Base-by-base conservation (phyloP, 352 stramenopile species). In the Pythium phragmiticola region DNA sequence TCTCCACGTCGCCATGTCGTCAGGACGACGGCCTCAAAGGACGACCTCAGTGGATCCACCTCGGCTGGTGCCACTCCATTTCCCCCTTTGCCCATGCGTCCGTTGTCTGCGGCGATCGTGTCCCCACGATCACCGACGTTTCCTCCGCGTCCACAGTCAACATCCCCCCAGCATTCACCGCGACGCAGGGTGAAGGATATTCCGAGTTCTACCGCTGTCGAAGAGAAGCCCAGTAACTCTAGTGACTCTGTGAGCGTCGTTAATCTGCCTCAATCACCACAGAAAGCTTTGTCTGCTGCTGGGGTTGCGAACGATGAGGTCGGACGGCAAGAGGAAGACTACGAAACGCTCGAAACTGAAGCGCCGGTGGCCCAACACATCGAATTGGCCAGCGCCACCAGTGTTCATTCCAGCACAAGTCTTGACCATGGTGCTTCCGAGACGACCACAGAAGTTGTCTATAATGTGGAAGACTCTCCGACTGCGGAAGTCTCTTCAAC, bases 171-270 rank as follows among this genome's bases (percentile, higher is more conserved):
- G 39, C 39, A 60, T 28, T 66, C 59, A 7, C 49, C 59, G 34
- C 41, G 57, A n/a, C 57, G 59, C 7, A 41, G 59, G 9, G 50
- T 66, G 0, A 58, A 53, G 21, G 59, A 66, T 33, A 46, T 19
- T 6, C 49, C 30, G 41, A 48, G 0, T 2, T 28, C 28, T 17
- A 16, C n/a, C 1, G 12, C 12, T 4, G 12, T 42, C 0, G 36
- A 55, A 41, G 33, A 51, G 21, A 28, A n/a, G 7, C 11, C 34
- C 8, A 16, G 37, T 43, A 26, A 46, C 39, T 21, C 14, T 16
- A 12, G 39, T 43, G 41, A 46, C 39, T 21, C 14, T 16, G 6
- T 9, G 39, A 46, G 9, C 12, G 13, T 46, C 39, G 39, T 46
- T n/a, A 21, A 5, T 46, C 8, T 2, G 34, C 11, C 0, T 30